phyloP scores from a whole-genome alignment of 2,329 filamentous ascomycete species.

The Ophiostoma perfectum region DNA sequence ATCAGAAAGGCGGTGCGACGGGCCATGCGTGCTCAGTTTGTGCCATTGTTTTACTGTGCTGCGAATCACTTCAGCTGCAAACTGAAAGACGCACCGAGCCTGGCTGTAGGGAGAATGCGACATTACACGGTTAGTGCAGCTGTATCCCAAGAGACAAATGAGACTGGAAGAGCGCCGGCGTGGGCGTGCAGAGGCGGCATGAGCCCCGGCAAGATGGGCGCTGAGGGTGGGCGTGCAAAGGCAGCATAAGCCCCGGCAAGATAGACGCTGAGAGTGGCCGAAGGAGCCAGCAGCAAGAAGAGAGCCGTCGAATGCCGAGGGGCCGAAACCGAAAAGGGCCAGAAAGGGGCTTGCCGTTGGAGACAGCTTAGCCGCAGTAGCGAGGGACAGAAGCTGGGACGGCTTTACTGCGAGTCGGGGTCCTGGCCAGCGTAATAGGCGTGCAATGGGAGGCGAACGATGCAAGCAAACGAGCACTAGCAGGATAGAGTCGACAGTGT shows the following conservation, averaged over 20 bases:
- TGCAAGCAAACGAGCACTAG: neutral
- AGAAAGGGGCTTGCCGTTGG: neutral
- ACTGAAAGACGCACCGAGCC: too few species aligned
- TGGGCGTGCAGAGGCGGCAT: neutral
- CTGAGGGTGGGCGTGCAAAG: conserved; percentile 3
- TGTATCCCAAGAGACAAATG: neutral
- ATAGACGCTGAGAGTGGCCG: neutral
- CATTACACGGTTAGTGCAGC: neutral
- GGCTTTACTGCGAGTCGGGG: too few species aligned
- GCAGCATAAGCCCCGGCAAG: neutral
- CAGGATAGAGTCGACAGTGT: neutral
- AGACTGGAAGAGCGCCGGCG: neutral
- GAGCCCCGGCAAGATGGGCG: neutral
- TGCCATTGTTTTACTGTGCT: too few species aligned
- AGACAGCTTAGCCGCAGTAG: neutral
- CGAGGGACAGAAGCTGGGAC: neutral
- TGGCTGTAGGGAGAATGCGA: neutral
- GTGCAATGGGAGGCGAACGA: neutral
- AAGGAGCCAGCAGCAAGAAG: conserved; percentile 12
- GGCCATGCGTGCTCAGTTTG: too few species aligned
- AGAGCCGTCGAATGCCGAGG: conserved; percentile 22
- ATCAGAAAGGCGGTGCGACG: too few species aligned
- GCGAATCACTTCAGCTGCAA: too few species aligned
- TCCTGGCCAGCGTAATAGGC: too few species aligned
- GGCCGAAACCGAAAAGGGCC: conserved; percentile 2